Base-by-base conservation (phyloP, 148 eudicot genomes). In the Cornus controversa region DNA sequence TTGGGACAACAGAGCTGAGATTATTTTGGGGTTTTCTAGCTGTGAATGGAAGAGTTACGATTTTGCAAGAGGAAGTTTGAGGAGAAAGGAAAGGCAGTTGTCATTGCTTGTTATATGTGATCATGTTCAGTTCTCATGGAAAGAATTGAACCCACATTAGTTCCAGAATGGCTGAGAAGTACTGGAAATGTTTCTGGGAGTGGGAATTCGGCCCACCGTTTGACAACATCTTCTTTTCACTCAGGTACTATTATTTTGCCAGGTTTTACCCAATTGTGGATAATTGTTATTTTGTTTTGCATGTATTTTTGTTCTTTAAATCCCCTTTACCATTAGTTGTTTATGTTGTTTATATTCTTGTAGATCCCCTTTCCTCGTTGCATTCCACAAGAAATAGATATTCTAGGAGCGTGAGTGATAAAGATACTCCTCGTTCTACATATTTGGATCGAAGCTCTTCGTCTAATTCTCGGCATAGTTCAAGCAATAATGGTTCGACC, bases 161-260 rank as follows among this genome's bases (percentile, higher is more conserved):
- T 81, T 84, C 99, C 99, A 47, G 94, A 95, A 88, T 95, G 99
- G 99, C 67, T 95, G 88, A 89, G 90, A 86, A 80, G 83, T 68
- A 68, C 87, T 75, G 98, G 91, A 57, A 45, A 11, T 45, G 50
- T 45, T 45, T 8, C 50, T 45, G 50, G 50, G 50, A 86, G 84
- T 78, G 90, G 97, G 75, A 75, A 75, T 84, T 77, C 90, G 65
- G 76, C 67, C 86, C 92, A 90, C 83, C 88, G 86, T 80, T 82
- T 79, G 77, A 80, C 82, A 25, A 80, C 86, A 18, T 89, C 79
- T 73, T 75, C 71, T 16, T 74, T 78, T 23, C 90, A 82, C 69
- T 66, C 87, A 77, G 96, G 96, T 91, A 82, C 24, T 67, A 20
- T 7, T 45, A 27, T 26, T 40, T 24, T 67, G 24, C 66, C 29